Percentiles rank a stretch among this genome's conserved stretches.
Evolutionary conservation across 805 yeast species (phyloP).

Genomic region (Wickerhamomyces xylosicus): DNA sequence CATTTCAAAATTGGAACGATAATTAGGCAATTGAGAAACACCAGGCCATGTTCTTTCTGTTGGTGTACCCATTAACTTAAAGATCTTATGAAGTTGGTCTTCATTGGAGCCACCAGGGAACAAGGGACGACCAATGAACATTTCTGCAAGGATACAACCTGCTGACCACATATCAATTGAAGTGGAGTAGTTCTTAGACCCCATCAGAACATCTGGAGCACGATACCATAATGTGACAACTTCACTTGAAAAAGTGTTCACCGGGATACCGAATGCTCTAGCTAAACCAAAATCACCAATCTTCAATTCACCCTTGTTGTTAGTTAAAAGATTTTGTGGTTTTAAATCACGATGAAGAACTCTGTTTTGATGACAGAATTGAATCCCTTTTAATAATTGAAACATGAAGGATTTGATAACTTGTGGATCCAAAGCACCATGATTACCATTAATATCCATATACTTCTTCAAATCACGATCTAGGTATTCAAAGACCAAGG

Average conservation of each 20-base stretch:
- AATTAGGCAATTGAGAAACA: conserved; percentile 82
- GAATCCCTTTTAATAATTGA: conserved; percentile 83
- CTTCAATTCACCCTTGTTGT: conserved; percentile 82
- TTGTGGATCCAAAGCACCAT: conserved; percentile 82
- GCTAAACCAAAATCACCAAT: conserved; percentile 96
- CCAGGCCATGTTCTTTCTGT: conserved; percentile 97
- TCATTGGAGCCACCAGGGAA: conserved; percentile 96
- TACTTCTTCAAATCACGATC: conserved; percentile 89
- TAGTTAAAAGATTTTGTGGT: conserved; percentile 90
- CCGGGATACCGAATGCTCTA: conserved; percentile 95
- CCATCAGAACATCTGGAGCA: conserved; percentile 93
- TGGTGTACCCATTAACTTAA: conserved; percentile 93
- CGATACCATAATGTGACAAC: conserved; percentile 98
- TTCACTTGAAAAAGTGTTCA: conserved; percentile 93
- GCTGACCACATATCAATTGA: conserved; percentile 98
- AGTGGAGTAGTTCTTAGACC: conserved; percentile 91
- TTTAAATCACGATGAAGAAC: conserved; percentile 73
- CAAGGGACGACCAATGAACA: conserved; percentile 95
- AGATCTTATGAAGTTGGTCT: conserved; percentile 86
- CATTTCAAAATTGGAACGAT: conserved; percentile 71
- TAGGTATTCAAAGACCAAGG: conserved; percentile 87
- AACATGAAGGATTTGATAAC: conserved; percentile 87
- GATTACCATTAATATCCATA: conserved; percentile 83
- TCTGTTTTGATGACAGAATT: conserved; percentile 51
- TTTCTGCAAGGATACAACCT: conserved; percentile 95